Conservation (phyloP, 139 green algal species). For the Tetradesmus obliquus region DNA sequence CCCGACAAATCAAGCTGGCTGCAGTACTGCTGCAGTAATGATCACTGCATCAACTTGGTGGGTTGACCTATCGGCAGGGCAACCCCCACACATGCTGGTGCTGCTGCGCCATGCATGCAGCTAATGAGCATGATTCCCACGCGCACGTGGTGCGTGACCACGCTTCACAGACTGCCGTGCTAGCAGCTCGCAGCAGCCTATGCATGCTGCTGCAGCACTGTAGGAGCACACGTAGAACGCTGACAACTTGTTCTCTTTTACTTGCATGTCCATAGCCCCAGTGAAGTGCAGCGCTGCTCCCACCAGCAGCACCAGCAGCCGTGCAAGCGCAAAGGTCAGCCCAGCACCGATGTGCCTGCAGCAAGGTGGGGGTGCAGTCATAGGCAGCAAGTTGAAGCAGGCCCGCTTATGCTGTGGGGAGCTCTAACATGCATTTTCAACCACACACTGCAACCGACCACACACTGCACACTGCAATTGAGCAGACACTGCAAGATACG, state of each 20-base stretch:
- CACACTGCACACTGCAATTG: too few species aligned
- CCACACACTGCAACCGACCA: too few species aligned
- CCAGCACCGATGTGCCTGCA: constrained; percentile 7
- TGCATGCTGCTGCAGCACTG: constrained; percentile 3
- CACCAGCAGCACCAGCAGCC: constrained; percentile 11
- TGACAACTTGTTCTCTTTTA: not conserved
- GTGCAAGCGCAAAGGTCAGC: constrained; percentile 22
- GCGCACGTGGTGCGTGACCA: too few species aligned
- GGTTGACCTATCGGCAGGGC: too few species aligned
- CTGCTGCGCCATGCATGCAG: not conserved
- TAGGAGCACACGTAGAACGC: constrained; percentile 19
- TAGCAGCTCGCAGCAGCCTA: constrained; percentile 7
- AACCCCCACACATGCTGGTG: too few species aligned
- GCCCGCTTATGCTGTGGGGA: too few species aligned
- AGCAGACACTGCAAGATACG: too few species aligned
- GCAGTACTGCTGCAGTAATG: too few species aligned
- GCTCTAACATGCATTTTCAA: too few species aligned
- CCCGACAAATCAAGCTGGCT: too few species aligned
- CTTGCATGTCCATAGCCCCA: not conserved
- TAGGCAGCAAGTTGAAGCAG: not conserved
- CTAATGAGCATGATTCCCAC: not conserved
- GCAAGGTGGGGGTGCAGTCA: not conserved
- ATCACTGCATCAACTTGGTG: too few species aligned
- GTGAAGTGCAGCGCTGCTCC: constrained; percentile 23
- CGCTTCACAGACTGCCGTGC: not conserved